Evolutionary conservation across 2,329 filamentous ascomycete genomes (phyloP).

Genomic region (Aspergillus quadricinctus): DNA sequence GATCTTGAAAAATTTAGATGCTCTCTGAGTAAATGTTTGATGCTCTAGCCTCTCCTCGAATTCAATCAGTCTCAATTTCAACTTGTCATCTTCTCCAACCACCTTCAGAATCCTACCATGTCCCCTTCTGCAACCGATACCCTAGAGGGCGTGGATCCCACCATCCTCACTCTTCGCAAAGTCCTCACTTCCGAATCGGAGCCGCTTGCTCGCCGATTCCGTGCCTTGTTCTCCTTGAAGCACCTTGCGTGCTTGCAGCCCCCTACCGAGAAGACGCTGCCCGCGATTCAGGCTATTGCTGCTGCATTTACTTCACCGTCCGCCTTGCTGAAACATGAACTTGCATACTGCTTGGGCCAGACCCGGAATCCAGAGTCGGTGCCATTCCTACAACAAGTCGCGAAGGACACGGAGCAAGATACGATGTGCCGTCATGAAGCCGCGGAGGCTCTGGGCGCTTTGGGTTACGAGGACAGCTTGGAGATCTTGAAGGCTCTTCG

Average conservation of each 20-base stretch:
- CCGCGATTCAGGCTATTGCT: constrained; percentile 75
- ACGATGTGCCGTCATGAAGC: constrained; percentile 95
- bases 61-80: neutral
- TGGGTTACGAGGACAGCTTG: constrained; percentile 71
- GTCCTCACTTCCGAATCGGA: constrained; percentile 75
- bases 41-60: neutral
- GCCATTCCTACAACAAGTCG: constrained; percentile 65
- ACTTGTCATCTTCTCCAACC: neutral
- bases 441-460: constrained; percentile 85
- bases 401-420: constrained; percentile 78
- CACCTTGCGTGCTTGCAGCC: constrained; percentile 71
- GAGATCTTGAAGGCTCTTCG: constrained; percentile 68
- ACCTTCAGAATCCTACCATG: constrained; percentile 22
- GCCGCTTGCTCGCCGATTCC: constrained; percentile 83
- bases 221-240: constrained; percentile 96
- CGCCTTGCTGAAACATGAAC: constrained; percentile 88
- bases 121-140: constrained; percentile 27
- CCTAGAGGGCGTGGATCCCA: constrained; percentile 25
- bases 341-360: constrained; percentile 95
- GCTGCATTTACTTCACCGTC: constrained; percentile 81
- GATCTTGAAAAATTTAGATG: constrained; percentile 27
- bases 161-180: constrained; percentile 53
- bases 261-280: constrained; percentile 53
- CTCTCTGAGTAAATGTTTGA: constrained; percentile 6
- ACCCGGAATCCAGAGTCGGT: constrained; percentile 73